Evolutionary conservation across 208 protist species (phyloP), one percentile per base, ranked within the genome.

Genomic region (Trypanosomatidae sp.): DNA sequence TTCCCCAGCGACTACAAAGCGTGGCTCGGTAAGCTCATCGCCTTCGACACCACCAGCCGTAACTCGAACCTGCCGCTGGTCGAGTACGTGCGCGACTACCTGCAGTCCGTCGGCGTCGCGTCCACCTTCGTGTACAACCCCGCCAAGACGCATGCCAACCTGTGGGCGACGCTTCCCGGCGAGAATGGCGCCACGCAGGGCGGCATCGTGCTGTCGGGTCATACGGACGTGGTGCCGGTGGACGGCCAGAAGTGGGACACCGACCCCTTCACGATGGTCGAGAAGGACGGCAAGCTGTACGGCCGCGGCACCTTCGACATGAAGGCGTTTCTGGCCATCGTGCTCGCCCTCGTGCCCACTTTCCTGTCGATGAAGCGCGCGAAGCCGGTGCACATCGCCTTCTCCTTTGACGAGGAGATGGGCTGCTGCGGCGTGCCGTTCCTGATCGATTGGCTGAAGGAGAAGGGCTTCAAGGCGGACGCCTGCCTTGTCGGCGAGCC

Each of bases 201-300:
- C 62, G 84, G 88, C 69, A 81, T 92, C 46, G 82, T 90, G 47
- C 71, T 92, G 43, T 89, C 79, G 19, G 88, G 83, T 6, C 85
- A 90, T 73, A 90, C 76, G 12, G 85, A 92, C 62, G 85, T 90
- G 59, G 88, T 90, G 65, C 84, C 88, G 41, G 85, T 88, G 62
- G 81, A 81, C 49, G 88, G 83, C 25, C 88, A 92, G 75, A 74
- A 77, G 79, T 90, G 88, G 81, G 76, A 85, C 65, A 86, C 36
- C 46, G 85, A 90, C 62, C 84, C 88, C 1, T 89, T 90, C 58
- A 79, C 47, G 19, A 76, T 90, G 76, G 83, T 82, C 33, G 87
- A 92, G 72, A 74, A 71, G 62, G 81, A 84, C 41, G 87, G 83
- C 28, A 85, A 83, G 72, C 75, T 92, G 39, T 90, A 84, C 66